Conservation (phyloP, 2,329 filamentous ascomycete genomes). For the Alternaria tenuissima region DNA sequence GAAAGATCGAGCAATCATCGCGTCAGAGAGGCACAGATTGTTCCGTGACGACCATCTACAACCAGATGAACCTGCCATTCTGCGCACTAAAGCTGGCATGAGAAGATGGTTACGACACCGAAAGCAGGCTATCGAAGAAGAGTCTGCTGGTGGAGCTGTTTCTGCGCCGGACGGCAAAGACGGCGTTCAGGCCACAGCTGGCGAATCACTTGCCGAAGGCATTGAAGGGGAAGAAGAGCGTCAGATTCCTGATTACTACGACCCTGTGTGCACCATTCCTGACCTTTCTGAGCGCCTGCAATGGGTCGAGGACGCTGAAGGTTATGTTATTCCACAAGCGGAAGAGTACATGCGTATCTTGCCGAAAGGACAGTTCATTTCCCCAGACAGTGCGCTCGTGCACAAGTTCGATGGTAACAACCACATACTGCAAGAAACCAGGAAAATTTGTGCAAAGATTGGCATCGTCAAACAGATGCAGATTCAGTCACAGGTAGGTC, state of each 20-base stretch:
- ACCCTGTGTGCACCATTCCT: slow-evolving; percentile 83
- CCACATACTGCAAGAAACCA: slow-evolving; percentile 93
- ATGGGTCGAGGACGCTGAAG: slow-evolving; percentile 90
- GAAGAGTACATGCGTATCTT: slow-evolving; percentile 85
- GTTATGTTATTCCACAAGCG: slow-evolving; percentile 85
- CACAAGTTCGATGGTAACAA: slow-evolving; percentile 90
- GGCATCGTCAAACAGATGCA: slow-evolving; percentile 99
- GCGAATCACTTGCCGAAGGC: slow-evolving; percentile 89
- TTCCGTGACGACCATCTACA: slow-evolving; percentile 89
- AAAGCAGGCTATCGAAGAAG: slow-evolving; percentile 65
- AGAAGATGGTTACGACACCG: slow-evolving; percentile 83
- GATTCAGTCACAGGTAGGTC: slow-evolving; percentile 85
- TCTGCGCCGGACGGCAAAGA: slow-evolving; percentile 57
- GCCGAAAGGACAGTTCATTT: slow-evolving; percentile 75
- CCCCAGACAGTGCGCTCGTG: slow-evolving; percentile 76
- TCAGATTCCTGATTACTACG: slow-evolving; percentile 93
- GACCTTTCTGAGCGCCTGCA: slow-evolving; percentile 79
- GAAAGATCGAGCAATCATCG: slow-evolving; percentile 86
- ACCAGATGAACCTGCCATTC: slow-evolving; percentile 82
- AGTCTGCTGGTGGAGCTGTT: slow-evolving; percentile 57
- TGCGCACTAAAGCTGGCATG: slow-evolving; percentile 88
- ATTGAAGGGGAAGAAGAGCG: slow-evolving; percentile 83
- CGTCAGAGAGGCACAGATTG: slow-evolving; percentile 84
- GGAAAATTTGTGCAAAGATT: slow-evolving; percentile 95
- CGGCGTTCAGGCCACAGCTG: slow-evolving; percentile 58